Percentiles rank a stretch among this genome's conserved stretches.
Evolutionary conservation across 257 asterid species (phyloP).

Genomic region (Agastache rugosa): DNA sequence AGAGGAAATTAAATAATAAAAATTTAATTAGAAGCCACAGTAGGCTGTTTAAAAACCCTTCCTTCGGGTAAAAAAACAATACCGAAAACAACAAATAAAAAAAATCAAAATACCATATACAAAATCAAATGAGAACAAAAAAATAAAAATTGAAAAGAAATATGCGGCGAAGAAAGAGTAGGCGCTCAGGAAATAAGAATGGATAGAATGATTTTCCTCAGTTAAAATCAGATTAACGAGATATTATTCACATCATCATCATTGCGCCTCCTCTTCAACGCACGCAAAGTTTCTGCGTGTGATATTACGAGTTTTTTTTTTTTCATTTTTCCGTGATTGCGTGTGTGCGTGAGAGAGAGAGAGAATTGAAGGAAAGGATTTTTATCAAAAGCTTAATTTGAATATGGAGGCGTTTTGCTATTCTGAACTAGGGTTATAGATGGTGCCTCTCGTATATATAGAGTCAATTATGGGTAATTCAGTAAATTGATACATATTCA

Average conservation of each 20-base stretch:
- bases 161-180: neutral
- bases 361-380: neutral
- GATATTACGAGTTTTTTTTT: too few species aligned
- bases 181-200: slow-evolving; percentile 50
- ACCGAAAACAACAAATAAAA: too few species aligned
- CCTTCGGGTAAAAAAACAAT: too few species aligned
- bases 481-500: neutral
- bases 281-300: neutral
- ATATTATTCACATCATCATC: slow-evolving; percentile 43
- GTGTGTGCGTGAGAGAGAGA: neutral
- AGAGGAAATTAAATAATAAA: too few species aligned
- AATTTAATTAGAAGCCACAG: too few species aligned
- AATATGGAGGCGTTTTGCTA: neutral
- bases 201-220: slow-evolving; percentile 44
- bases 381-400: neutral
- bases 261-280: slow-evolving; percentile 34
- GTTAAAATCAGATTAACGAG: slow-evolving; percentile 52
- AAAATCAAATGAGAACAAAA: neutral
- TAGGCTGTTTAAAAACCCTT: too few species aligned
- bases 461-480: neutral
- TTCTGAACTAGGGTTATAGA: slow-evolving; percentile 17
- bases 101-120: too few species aligned
- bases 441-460: neutral
- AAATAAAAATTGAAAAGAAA: neutral
- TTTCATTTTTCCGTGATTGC: neutral